These are phyloP conservation scores for Phytophthora agathidicida DNA, from an alignment of 352 stramenopile genomes.

Conservation along the genomic window DNA sequence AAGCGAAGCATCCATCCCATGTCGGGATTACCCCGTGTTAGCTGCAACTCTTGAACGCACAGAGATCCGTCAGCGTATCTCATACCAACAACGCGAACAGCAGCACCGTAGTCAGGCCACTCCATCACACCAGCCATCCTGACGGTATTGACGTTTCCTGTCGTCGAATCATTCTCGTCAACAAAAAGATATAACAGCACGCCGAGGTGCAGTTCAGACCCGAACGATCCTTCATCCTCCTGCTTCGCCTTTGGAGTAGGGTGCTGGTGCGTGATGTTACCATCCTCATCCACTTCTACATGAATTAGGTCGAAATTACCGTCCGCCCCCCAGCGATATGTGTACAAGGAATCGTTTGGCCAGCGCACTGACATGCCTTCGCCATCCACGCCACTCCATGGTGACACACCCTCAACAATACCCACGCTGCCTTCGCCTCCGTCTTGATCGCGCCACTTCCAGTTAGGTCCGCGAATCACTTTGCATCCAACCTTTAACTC, in stretches of 20 bases:
- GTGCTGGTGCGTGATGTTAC: slow-evolving; percentile 71
- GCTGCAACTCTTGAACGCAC: slow-evolving; percentile 80
- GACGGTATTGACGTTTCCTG: slow-evolving; percentile 3
- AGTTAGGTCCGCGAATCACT: slow-evolving; percentile 90
- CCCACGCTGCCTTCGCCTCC: slow-evolving; percentile 85
- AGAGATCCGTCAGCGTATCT: slow-evolving; percentile 62
- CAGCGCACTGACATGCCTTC: slow-evolving; percentile 91
- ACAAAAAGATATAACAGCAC: slow-evolving; percentile 77
- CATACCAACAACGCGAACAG: slow-evolving; percentile 66
- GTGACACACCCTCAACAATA: slow-evolving; percentile 83
- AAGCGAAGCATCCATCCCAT: slow-evolving; percentile 91
- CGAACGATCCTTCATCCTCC: slow-evolving; percentile 79
- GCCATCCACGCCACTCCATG: slow-evolving; percentile 88
- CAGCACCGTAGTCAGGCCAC: slow-evolving; percentile 84
- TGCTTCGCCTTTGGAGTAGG: slow-evolving; percentile 73
- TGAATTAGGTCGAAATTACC: slow-evolving; percentile 89
- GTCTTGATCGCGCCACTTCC: slow-evolving; percentile 91
- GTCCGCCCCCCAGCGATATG: slow-evolving; percentile 88
- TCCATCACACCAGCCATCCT: slow-evolving; percentile 78
- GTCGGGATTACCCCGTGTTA: slow-evolving; percentile 81
- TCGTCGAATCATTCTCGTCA: slow-evolving; percentile 8
- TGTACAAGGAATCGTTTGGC: slow-evolving; percentile 90
- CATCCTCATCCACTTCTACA: slow-evolving; percentile 83
- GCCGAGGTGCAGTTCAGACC: slow-evolving; percentile 78
- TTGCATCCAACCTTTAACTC: slow-evolving; percentile 84